These are phyloP conservation scores for Silene coronaria DNA, from an alignment of 179 eudicot genomes.

Conservation along the genomic window DNA sequence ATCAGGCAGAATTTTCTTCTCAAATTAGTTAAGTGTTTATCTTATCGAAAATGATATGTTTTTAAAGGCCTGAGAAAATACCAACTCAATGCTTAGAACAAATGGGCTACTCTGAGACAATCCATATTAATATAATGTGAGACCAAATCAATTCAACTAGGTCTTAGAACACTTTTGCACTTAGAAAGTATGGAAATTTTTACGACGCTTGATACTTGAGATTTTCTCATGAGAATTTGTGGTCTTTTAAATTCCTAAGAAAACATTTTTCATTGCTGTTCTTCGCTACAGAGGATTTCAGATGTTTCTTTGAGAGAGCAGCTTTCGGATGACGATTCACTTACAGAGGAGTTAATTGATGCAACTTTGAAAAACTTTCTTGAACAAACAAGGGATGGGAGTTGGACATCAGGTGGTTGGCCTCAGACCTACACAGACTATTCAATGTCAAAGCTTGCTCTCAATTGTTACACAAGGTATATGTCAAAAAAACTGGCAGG, in stretches of 20 bases:
- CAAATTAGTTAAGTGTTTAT: background rate
- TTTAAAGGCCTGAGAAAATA: no score
- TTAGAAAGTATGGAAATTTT: background rate
- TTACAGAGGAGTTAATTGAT: constrained; percentile 71
- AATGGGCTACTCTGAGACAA: no score
- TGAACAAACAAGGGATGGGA: constrained; percentile 75
- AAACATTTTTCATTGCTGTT: background rate
- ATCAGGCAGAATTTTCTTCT: background rate
- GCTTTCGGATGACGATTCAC: constrained; percentile 47
- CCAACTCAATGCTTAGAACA: no score
- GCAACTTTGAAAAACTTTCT: constrained; percentile 42
- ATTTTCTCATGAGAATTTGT: background rate
- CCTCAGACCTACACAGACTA: constrained; percentile 72
- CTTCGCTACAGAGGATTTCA: constrained; percentile 49
- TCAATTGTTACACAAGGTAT: constrained; percentile 72
- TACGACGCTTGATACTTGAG: background rate
- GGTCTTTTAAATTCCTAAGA: background rate
- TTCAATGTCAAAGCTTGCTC: constrained; percentile 80
- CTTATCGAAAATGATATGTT: background rate
- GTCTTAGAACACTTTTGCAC: background rate
- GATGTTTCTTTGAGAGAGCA: constrained; percentile 58
- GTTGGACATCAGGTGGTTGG: constrained; percentile 68
- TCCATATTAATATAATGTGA: no score
- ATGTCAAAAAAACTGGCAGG: constrained; percentile 51
- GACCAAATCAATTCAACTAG: no score